Evolutionary conservation across 768 basidiomycete species (phyloP).

Genomic region (Suillus subaureus): DNA sequence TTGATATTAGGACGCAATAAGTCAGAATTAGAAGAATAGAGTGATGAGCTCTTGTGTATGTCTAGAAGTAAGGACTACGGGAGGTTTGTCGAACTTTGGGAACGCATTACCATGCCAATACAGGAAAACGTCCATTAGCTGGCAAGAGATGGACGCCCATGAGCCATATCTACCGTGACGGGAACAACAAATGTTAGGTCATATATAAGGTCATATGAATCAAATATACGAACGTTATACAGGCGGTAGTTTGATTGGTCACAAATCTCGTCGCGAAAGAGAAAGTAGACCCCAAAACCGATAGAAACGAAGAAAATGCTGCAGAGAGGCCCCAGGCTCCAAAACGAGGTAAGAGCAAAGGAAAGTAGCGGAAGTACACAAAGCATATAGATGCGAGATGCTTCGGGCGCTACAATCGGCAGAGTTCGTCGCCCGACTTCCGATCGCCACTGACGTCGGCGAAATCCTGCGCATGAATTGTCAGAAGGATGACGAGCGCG

Average conservation of each 20-base stretch:
- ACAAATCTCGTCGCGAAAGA: constrained; percentile 13
- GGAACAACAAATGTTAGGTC: neutral
- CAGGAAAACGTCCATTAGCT: neutral
- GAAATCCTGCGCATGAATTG: constrained; percentile 12
- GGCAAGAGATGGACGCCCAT: neutral
- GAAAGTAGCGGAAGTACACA: constrained; percentile 19
- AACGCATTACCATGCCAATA: neutral
- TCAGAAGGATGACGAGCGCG: constrained; percentile 10
- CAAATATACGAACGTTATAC: constrained; percentile 15
- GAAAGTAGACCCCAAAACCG: constrained; percentile 20
- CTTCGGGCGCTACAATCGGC: constrained; percentile 27
- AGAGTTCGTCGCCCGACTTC: constrained; percentile 24
- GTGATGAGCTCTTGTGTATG: neutral
- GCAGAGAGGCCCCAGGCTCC: constrained; percentile 17
- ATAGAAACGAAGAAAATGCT: constrained; percentile 15
- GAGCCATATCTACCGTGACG: neutral
- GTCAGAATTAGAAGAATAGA: neutral
- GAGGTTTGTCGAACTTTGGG: neutral
- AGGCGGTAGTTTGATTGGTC: constrained; percentile 17
- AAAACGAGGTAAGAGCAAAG: constrained; percentile 8
- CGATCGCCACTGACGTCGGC: constrained; percentile 28
- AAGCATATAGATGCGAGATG: constrained; percentile 18
- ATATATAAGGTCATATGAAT: neutral
- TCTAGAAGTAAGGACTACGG: neutral
- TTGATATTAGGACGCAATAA: neutral